A percentile compares a stretch with the other conserved stretches of the same genome.
Conservation (phyloP, 371 early-diverging fungal species). For the Basidiobolus heterosporus region DNA sequence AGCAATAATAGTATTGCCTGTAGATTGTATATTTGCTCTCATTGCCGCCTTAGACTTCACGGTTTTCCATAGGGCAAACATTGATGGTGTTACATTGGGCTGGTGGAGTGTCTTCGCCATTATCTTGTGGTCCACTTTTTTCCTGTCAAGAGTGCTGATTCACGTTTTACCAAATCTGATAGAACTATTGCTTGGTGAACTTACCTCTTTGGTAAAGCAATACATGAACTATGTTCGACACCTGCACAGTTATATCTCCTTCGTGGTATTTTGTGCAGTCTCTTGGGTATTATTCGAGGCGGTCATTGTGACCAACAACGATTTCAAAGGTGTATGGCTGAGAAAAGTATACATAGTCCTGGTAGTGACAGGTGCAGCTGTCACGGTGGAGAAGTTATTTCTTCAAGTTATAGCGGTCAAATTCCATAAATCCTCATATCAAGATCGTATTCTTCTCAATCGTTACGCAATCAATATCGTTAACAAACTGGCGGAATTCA, state of each 20-base stretch:
- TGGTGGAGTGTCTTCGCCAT: no score
- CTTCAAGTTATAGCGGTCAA: constrained; percentile 16
- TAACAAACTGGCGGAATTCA: background rate
- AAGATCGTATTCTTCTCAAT: constrained; percentile 17
- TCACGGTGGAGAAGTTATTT: constrained; percentile 12
- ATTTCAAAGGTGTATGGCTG: background rate
- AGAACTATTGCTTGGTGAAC: background rate
- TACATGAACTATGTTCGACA: constrained; percentile 3
- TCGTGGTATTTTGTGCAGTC: background rate
- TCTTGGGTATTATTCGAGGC: background rate
- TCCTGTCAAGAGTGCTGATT: constrained; percentile 1
- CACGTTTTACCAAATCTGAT: background rate
- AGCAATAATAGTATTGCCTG: no score
- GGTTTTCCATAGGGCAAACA: no score
- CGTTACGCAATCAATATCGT: constrained; percentile 6
- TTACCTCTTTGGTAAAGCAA: background rate
- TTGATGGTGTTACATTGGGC: no score
- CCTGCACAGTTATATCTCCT: constrained; percentile 1
- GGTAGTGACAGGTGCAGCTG: background rate
- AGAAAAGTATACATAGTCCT: background rate
- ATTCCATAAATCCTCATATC: constrained; percentile 28
- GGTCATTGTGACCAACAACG: background rate
- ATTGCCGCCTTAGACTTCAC: no score
- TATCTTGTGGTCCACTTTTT: constrained; percentile 1
- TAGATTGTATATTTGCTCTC: no score